These are phyloP conservation scores for Exophiala lecanii-corni DNA, from an alignment of 2,329 filamentous ascomycete genomes.

Conservation along the genomic window DNA sequence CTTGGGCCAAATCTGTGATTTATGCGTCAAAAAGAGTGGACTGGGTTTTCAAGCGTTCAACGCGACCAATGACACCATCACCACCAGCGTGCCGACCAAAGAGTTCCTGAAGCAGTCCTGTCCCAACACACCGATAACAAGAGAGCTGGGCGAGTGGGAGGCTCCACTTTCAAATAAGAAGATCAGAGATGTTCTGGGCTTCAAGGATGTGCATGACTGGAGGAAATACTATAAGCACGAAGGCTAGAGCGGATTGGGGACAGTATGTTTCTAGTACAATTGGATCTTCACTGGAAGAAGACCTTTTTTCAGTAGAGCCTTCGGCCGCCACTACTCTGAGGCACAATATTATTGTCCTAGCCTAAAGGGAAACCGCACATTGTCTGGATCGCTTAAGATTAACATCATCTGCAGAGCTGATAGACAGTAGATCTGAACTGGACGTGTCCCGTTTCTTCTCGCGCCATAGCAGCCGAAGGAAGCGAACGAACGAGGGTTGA, in stretches of 20 bases:
- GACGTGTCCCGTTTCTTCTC: too few relatives aligned
- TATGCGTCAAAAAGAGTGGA: conserved; percentile 49
- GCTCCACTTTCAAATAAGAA: conserved; percentile 59
- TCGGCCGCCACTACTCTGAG: too few relatives aligned
- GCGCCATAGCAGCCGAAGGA: too few relatives aligned
- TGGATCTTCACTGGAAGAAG: too few relatives aligned
- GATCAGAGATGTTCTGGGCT: conserved; percentile 55
- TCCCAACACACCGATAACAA: conserved; percentile 48
- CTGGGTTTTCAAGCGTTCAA: conserved; percentile 62
- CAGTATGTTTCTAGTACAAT: too few relatives aligned
- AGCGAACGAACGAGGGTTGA: too few relatives aligned
- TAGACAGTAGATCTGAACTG: too few relatives aligned
- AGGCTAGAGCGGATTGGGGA: conserved; percentile 6
- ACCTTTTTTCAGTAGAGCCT: too few relatives aligned
- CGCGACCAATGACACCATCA: conserved; percentile 59
- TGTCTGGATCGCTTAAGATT: too few relatives aligned
- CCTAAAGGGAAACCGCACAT: too few relatives aligned
- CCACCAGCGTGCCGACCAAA: conserved; percentile 47
- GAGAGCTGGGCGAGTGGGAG: conserved; percentile 55
- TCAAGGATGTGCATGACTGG: conserved; percentile 57
- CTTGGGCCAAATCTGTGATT: conserved; percentile 57
- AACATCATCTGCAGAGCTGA: too few relatives aligned
- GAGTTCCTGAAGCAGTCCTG: conserved; percentile 49
- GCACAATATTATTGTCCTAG: too few relatives aligned
- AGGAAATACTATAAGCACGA: conserved; percentile 38